phyloP scores from a whole-genome alignment of 192 early-diverging fungal species.

The Lobulomyces angularis region DNA sequence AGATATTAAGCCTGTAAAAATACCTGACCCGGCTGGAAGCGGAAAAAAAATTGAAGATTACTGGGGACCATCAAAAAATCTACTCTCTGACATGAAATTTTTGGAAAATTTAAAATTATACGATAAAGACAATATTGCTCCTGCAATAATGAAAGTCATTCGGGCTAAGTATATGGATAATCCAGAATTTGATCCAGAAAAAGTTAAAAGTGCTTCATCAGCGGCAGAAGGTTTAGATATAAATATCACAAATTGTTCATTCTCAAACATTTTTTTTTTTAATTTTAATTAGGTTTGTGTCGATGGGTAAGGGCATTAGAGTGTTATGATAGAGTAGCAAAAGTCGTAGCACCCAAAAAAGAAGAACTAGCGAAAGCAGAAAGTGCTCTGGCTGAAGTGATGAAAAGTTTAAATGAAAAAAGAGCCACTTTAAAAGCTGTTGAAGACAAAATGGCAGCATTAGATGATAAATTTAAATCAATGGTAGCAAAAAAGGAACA shows the following conservation, averaged over 20 bases:
- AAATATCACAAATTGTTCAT: too few relatives aligned
- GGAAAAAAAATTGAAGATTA: slow-evolving; percentile 52
- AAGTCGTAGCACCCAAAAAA: slow-evolving; percentile 48
- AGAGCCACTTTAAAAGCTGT: slow-evolving; percentile 43
- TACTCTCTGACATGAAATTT: slow-evolving; percentile 41
- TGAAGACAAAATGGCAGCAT: slow-evolving; percentile 38
- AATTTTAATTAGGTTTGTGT: too few relatives aligned
- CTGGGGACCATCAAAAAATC: slow-evolving; percentile 43
- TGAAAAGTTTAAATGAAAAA: slow-evolving; percentile 43
- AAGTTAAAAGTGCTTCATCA: slow-evolving; percentile 45
- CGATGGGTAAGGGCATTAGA: slow-evolving; percentile 50
- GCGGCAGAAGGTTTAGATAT: slow-evolving; percentile 50
- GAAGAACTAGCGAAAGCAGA: slow-evolving; percentile 41
- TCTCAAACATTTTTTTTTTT: too few relatives aligned
- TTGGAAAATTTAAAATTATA: slow-evolving; percentile 37
- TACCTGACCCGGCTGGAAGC: slow-evolving; percentile 40
- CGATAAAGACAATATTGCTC: slow-evolving; percentile 46
- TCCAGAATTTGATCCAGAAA: slow-evolving; percentile 52
- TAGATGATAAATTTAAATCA: slow-evolving; percentile 40
- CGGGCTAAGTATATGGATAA: slow-evolving; percentile 47
- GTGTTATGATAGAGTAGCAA: slow-evolving; percentile 43
- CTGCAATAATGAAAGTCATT: slow-evolving; percentile 44
- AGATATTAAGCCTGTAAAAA: slow-evolving; percentile 49
- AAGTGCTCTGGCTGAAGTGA: slow-evolving; percentile 36
- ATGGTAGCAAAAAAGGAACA: slow-evolving; percentile 44